A percentile compares a stretch with the other conserved stretches of the same genome.
Conservation (phyloP, 2,329 filamentous ascomycete species). For the Penicillium hordei region DNA sequence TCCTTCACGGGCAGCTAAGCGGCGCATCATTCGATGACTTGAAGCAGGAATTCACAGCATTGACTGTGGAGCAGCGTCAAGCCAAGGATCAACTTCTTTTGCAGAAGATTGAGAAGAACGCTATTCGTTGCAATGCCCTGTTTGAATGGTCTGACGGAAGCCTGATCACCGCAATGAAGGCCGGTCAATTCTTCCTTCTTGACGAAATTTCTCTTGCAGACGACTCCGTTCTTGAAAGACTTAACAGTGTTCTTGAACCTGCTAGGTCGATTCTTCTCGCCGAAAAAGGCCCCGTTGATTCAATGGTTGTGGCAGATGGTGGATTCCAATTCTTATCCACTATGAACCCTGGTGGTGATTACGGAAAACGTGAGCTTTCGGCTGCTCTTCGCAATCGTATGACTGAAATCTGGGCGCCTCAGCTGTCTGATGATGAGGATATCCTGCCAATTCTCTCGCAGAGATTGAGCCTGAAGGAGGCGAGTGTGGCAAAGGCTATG, state of each 20-base stretch:
- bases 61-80: conserved; percentile 48
- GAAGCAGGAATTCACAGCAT: conserved; percentile 58
- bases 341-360: conserved; percentile 99
- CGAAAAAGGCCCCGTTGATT: conserved; percentile 86
- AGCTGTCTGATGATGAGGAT: conserved; percentile 80
- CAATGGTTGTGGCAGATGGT: conserved; percentile 69
- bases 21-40: conserved; percentile 54
- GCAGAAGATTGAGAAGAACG: conserved; percentile 46
- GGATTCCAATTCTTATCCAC: conserved; percentile 96
- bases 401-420: conserved; percentile 97
- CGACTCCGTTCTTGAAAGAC: conserved; percentile 90
- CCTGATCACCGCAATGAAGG: conserved; percentile 89
- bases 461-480: conserved; percentile 63
- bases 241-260: conserved; percentile 95
- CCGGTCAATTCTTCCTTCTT: conserved; percentile 84
- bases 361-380: conserved; percentile 95
- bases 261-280: conserved; percentile 82
- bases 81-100: conserved; percentile 52
- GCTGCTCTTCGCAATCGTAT: conserved; percentile 94
- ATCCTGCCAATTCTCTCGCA: conserved; percentile 80
- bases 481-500: conserved; percentile 65
- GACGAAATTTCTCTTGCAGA: conserved; percentile 98
- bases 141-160: conserved; percentile 98
- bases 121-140: conserved; percentile 72
- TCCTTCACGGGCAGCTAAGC: conserved; percentile 40